phyloP scores from a whole-genome alignment of 192 early-diverging fungal genomes.

The Podila epicladia region DNA sequence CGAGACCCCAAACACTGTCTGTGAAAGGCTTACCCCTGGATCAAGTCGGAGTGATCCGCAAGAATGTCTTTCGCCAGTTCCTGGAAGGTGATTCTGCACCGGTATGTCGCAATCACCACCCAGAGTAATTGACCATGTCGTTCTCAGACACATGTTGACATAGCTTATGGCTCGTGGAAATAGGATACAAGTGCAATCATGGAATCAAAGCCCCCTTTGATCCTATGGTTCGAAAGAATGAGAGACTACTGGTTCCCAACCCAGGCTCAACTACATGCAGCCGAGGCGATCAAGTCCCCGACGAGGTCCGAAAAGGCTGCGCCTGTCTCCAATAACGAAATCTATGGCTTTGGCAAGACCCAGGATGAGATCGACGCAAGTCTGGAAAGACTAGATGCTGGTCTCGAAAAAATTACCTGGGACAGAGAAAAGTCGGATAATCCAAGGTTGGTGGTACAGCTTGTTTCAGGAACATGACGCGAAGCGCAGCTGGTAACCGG shows the following conservation, averaged over 20 bases:
- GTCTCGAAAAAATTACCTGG: conserved; percentile 46
- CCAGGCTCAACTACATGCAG: conserved; percentile 29
- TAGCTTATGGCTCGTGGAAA: neutral
- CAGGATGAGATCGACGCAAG: conserved; percentile 47
- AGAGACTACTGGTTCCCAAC: conserved; percentile 47
- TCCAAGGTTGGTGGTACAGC: neutral
- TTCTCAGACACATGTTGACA: neutral
- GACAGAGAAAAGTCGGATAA: conserved; percentile 8
- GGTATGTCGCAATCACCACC: conserved; percentile 3
- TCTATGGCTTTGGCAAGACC: conserved; percentile 35
- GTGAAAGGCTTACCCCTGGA: conserved; percentile 21
- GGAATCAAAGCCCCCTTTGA: conserved; percentile 28
- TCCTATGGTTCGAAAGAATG: conserved; percentile 27
- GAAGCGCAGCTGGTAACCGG: neutral
- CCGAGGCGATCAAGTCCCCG: neutral
- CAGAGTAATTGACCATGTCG: neutral
- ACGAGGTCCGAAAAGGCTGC: neutral
- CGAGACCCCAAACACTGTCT: conserved; percentile 32
- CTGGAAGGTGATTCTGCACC: conserved; percentile 32
- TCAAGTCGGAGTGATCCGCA: conserved; percentile 26
- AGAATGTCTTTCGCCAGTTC: conserved; percentile 43
- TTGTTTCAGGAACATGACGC: neutral
- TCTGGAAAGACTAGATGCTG: conserved; percentile 34
- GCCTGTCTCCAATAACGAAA: neutral
- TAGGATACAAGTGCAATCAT: conserved; percentile 25